Percentiles rank a stretch among this genome's conserved stretches.
Evolutionary conservation across 345 rosid species (phyloP).

Genomic region (Atalantia buxifolia): DNA sequence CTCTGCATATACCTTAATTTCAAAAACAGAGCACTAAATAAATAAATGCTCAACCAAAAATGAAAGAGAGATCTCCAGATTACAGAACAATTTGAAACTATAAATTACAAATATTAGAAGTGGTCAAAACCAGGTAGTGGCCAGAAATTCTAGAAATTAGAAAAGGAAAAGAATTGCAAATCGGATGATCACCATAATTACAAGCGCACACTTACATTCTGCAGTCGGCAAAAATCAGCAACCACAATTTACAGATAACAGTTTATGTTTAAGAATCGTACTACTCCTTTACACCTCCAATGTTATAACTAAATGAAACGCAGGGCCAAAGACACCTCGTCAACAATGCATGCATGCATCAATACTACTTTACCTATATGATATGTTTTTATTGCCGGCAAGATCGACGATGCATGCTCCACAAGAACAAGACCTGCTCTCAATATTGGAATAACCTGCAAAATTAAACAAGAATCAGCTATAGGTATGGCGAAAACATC

Average conservation of each 20-base stretch:
- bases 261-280: not conserved
- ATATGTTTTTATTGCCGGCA: conserved; percentile 79
- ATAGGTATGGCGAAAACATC: not conserved
- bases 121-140: not conserved
- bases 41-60: conserved; percentile 10
- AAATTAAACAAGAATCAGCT: conserved; percentile 14
- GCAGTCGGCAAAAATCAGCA: not conserved
- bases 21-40: conserved; percentile 5
- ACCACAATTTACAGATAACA: not conserved
- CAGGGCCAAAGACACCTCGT: not conserved
- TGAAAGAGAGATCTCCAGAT: not conserved
- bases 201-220: not conserved
- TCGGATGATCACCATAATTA: not conserved
- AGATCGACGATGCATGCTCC: conserved; percentile 79
- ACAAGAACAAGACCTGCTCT: conserved; percentile 97
- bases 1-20: conserved; percentile 62
- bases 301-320: not conserved
- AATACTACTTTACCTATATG: conserved; percentile 59
- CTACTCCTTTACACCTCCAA: not conserved
- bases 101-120: not conserved
- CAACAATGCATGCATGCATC: not conserved
- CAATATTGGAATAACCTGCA: conserved; percentile 81
- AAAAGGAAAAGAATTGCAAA: not conserved
- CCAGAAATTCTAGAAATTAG: not conserved
- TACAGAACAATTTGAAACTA: not conserved